Evolutionary conservation across 2,329 filamentous ascomycete genomes (phyloP).

Genomic region (Aspergillus luchuensis): DNA sequence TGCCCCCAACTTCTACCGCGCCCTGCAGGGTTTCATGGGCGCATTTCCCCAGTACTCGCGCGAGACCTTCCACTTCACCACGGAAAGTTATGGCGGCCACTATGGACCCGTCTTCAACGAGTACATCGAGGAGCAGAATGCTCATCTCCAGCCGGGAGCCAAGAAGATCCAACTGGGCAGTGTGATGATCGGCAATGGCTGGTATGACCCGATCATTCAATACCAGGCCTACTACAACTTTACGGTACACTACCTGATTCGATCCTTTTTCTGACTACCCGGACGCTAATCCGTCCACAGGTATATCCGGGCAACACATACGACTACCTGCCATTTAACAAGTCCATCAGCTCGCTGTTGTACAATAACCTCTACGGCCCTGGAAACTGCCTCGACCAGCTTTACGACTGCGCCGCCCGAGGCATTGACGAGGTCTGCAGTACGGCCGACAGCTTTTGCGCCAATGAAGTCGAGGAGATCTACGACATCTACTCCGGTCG

Average conservation of each 20-base stretch:
- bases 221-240: constrained; percentile 10
- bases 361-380: constrained; percentile 12
- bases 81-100: constrained; percentile 11
- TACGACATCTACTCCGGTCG: constrained; percentile 10
- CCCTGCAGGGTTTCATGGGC: constrained; percentile 14
- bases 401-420: constrained; percentile 11
- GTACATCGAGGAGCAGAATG: constrained; percentile 15
- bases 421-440: constrained; percentile 9
- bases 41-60: constrained; percentile 12
- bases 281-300: not conserved
- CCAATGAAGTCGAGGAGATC: constrained; percentile 5
- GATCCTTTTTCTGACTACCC: not conserved
- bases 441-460: constrained; percentile 5
- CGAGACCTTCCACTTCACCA: constrained; percentile 10
- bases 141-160: constrained; percentile 4
- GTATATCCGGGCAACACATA: constrained; percentile 11
- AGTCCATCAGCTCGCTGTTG: constrained; percentile 9
- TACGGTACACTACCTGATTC: not conserved
- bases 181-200: constrained; percentile 10
- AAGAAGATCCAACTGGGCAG: constrained; percentile 10
- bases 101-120: constrained; percentile 11
- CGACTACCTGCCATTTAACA: constrained; percentile 11
- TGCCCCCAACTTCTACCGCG: constrained; percentile 11
- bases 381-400: constrained; percentile 10
- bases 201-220: constrained; percentile 7